phyloP scores from a whole-genome alignment of 495 filamentous ascomycete species.

The Xylaria palmicola region DNA sequence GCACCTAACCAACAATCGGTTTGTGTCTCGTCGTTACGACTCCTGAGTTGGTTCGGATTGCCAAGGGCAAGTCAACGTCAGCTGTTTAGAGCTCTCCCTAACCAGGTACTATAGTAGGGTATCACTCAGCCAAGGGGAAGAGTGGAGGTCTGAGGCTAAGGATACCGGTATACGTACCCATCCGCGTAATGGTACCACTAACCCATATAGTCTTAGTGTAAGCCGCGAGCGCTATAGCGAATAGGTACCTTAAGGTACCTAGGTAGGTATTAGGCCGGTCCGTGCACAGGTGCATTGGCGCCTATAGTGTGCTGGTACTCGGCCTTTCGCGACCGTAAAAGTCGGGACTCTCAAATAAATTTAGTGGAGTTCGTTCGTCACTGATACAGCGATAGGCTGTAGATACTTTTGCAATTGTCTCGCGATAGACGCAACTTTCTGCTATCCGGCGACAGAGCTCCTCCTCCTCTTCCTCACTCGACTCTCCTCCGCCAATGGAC shows the following conservation, averaged over 20 bases:
- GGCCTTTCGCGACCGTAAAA: neutral
- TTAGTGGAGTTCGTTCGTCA: neutral
- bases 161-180: no score
- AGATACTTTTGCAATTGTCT: no score
- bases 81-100: neutral
- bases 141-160: conserved; percentile 6
- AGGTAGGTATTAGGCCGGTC: neutral
- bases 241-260: neutral
- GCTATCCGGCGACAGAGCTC: neutral
- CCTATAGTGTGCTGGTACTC: neutral
- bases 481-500: neutral
- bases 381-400: no score
- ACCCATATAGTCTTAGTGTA: no score
- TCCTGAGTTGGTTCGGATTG: neutral
- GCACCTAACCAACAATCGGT: neutral
- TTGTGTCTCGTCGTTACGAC: neutral
- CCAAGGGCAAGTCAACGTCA: conserved; percentile 8
- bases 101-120: neutral
- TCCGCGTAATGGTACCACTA: no score
- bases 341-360: neutral
- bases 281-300: neutral
- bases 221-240: no score
- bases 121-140: neutral
- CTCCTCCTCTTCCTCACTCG: no score
- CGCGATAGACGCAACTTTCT: neutral